phyloP scores from a whole-genome alignment of 306 rosid species.

The Macrotyloma uniflorum region DNA sequence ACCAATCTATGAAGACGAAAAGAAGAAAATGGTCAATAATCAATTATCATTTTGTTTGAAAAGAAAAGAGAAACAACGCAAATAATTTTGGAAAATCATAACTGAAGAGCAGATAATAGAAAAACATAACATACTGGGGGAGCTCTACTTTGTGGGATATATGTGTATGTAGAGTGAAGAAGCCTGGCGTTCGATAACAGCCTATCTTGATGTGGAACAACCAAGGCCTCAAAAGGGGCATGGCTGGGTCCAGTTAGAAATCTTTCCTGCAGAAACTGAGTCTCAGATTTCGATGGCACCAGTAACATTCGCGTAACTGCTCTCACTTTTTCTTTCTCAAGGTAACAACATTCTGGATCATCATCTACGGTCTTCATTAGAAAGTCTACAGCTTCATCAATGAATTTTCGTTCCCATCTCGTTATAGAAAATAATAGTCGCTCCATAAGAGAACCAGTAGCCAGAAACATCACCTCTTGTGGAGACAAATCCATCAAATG shows the following conservation, averaged over 20 bases:
- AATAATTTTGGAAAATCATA: constrained; percentile 1
- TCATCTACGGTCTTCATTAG: constrained; percentile 56
- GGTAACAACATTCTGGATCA: constrained; percentile 58
- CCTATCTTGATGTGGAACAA: constrained; percentile 74
- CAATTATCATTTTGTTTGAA: neutral
- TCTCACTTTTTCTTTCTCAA: constrained; percentile 74
- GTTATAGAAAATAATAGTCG: constrained; percentile 70
- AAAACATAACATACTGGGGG: constrained; percentile 75
- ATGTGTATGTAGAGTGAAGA: constrained; percentile 85
- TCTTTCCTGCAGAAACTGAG: constrained; percentile 50
- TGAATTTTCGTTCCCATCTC: constrained; percentile 66
- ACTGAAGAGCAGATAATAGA: constrained; percentile 28
- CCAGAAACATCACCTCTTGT: constrained; percentile 81
- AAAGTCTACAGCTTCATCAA: constrained; percentile 63
- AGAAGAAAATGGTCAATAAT: constrained; percentile 35
- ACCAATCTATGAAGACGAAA: constrained; percentile 60
- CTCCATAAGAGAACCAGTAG: constrained; percentile 80
- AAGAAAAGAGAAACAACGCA: neutral
- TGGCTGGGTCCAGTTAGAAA: constrained; percentile 67
- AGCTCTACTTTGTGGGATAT: constrained; percentile 87
- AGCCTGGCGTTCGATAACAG: constrained; percentile 72
- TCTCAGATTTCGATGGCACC: constrained; percentile 72
- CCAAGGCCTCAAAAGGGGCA: constrained; percentile 84
- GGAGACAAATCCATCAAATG: constrained; percentile 86
- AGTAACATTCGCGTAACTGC: constrained; percentile 81